Evolutionary conservation across 2,329 filamentous ascomycete species (phyloP).

Genomic region (Diaporthe sp.): DNA sequence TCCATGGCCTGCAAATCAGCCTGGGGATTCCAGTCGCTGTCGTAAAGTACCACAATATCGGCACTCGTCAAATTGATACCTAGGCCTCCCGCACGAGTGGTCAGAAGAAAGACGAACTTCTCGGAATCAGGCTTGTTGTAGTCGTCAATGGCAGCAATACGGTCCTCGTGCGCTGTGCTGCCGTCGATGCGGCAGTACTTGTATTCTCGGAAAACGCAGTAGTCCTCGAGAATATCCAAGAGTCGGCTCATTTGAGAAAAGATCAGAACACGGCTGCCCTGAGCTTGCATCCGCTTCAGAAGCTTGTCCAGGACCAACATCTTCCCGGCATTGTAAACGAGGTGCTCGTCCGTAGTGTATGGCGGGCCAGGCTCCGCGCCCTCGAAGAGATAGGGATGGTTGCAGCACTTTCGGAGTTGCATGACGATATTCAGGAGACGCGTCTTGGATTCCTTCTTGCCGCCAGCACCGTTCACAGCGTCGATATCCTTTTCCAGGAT

Average conservation of each 20-base stretch:
- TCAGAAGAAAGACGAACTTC: slow-evolving; percentile 95
- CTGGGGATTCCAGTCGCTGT: slow-evolving; percentile 99
- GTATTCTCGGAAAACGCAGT: slow-evolving; percentile 94
- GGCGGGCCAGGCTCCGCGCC: slow-evolving; percentile 96
- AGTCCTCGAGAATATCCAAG: slow-evolving; percentile 96
- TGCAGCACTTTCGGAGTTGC: slow-evolving; percentile 99
- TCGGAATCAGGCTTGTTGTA: slow-evolving; percentile 97
- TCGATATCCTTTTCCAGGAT: slow-evolving; percentile 99
- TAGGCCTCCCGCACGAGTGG: slow-evolving; percentile 92
- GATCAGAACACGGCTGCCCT: slow-evolving; percentile 95
- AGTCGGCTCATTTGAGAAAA: slow-evolving; percentile 99
- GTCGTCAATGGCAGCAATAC: slow-evolving; percentile 96
- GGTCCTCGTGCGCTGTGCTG: slow-evolving; percentile 95
- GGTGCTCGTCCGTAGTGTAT: slow-evolving; percentile 97
- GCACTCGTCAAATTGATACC: slow-evolving; percentile 97
- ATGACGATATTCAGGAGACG: slow-evolving; percentile 98
- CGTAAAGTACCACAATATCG: slow-evolving; percentile 95
- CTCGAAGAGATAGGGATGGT: slow-evolving; percentile 98
- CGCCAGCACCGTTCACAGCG: slow-evolving; percentile 94
- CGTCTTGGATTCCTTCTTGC: slow-evolving; percentile 97
- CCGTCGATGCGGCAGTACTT: slow-evolving; percentile 98
- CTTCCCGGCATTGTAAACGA: slow-evolving; percentile 93
- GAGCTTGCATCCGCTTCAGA: slow-evolving; percentile 81
- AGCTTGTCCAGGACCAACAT: slow-evolving; percentile 98
- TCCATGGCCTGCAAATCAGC: slow-evolving; percentile 99